Conservation (phyloP, 306 rosid species). For the Leucaena leucocephala region DNA sequence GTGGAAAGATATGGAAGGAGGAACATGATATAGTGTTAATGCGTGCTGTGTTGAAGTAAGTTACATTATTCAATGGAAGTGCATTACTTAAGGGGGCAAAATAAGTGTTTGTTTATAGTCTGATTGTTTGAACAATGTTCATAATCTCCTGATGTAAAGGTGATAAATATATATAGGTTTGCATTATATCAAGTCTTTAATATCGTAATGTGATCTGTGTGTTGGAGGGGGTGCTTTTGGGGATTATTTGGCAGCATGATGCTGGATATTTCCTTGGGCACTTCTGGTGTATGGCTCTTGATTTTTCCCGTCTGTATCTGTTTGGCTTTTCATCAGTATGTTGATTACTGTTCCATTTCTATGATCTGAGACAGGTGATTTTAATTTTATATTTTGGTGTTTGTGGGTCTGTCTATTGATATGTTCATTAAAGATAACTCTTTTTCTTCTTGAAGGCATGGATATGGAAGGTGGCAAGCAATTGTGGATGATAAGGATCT, state of each 20-base stretch:
- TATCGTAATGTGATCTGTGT: not conserved
- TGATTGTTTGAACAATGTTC: conserved; percentile 26
- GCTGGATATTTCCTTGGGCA: not conserved
- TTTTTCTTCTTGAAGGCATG: conserved; percentile 63
- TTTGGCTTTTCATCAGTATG: not conserved
- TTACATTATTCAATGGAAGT: not conserved
- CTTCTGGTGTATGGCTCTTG: not conserved
- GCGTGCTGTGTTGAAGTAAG: conserved; percentile 85
- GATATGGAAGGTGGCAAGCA: conserved; percentile 99
- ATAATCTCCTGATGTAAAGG: conserved; percentile 12
- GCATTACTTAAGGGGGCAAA: conserved; percentile 5
- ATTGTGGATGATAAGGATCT: conserved; percentile 91
- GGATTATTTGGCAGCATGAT: not conserved
- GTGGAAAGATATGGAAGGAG: conserved; percentile 91
- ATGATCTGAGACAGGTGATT: conserved; percentile 14
- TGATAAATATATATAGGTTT: not conserved
- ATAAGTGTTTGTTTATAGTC: not conserved
- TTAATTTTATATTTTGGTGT: conserved; percentile 21
- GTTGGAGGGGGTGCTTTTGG: too few species aligned
- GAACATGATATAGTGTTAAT: conserved; percentile 74
- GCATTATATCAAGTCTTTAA: not conserved
- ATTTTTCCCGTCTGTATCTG: not conserved
- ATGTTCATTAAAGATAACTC: conserved; percentile 25
- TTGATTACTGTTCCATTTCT: not conserved
- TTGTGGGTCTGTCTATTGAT: conserved; percentile 19